phyloP scores from a whole-genome alignment of 345 rosid genomes.

The Euphorbia tirucalli region DNA sequence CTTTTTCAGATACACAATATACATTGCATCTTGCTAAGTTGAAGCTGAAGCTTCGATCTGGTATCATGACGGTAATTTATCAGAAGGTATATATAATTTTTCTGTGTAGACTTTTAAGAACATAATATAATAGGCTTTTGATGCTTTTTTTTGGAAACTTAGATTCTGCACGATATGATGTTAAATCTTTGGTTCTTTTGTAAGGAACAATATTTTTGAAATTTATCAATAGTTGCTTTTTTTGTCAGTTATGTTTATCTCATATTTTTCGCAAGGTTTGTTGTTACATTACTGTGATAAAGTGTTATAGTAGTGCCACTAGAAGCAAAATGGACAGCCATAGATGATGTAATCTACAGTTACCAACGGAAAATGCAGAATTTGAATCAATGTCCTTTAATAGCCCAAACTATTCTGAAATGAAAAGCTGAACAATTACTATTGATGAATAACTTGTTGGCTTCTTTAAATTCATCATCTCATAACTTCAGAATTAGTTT shows the following conservation, averaged over 20 bases:
- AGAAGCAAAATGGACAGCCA: background rate
- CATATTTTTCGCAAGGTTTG: background rate
- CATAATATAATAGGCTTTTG: background rate
- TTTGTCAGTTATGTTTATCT: background rate
- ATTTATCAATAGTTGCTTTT: background rate
- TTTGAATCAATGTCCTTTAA: background rate
- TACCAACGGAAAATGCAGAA: background rate
- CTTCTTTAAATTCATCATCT: background rate
- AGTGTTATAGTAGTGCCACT: no score
- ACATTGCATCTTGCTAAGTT: constrained; percentile 66
- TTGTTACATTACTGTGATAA: background rate
- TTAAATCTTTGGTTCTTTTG: background rate
- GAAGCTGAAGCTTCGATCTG: constrained; percentile 74
- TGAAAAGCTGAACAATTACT: background rate
- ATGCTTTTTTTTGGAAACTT: background rate
- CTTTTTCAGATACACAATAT: constrained; percentile 86
- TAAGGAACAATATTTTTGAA: background rate
- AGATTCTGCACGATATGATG: background rate
- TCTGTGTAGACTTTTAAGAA: constrained; percentile 2
- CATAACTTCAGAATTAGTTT: background rate
- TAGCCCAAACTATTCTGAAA: background rate
- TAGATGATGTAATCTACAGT: background rate
- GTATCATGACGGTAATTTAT: constrained; percentile 81
- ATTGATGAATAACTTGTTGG: background rate
- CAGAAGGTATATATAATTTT: constrained; percentile 50